Evolutionary conservation across 805 yeast species (phyloP), one percentile per base, ranked within the genome.

Genomic region (Candida yuanshanica): DNA sequence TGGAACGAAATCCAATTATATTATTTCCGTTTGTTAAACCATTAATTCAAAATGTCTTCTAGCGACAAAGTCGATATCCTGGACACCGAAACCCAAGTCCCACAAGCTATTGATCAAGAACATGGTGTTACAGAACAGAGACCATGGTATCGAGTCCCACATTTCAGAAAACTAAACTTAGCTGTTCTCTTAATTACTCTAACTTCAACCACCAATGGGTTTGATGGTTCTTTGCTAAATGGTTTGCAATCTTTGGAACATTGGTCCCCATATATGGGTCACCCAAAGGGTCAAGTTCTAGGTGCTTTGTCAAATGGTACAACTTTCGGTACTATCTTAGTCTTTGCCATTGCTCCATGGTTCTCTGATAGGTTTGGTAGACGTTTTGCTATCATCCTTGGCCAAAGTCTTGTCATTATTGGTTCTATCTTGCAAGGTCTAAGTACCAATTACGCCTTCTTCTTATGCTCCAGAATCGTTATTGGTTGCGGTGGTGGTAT

Each of bases 191-290:
- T 69, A n/a, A 61, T 67, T 43, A 65, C 76, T 18, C 51, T 74
- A 33, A 62, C 73, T 24, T 66, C 78, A 4, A 66, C 75, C 33
- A 70, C 68, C 48, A 65, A 55, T 40, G 75, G 75, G 39, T 71
- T 60, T 44, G 75, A 70, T 58, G 72, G 71, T 39, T 65, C 70
- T 14, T 62, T 74, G 68, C 55, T 74, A 51, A 74, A 74, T 49
- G 75, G 74, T 25, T 59, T 74, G 41, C 79, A 75, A 45, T 57
- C 72, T 7, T 55, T 71, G 42, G 36, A 45, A 2, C 41, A 48
- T 18, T 75, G 77, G 75, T 48, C 51, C 18, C 38, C 51, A 5
- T 59, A 59, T 33, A 64, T 74, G 56, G 65, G 67, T 21, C 42
- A 58, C 40, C 74, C 72, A 26, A 47, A 60, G 10, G 69, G 70